Conservation (phyloP, 2,329 filamentous ascomycete species). For the Bipolaris oryzae region DNA sequence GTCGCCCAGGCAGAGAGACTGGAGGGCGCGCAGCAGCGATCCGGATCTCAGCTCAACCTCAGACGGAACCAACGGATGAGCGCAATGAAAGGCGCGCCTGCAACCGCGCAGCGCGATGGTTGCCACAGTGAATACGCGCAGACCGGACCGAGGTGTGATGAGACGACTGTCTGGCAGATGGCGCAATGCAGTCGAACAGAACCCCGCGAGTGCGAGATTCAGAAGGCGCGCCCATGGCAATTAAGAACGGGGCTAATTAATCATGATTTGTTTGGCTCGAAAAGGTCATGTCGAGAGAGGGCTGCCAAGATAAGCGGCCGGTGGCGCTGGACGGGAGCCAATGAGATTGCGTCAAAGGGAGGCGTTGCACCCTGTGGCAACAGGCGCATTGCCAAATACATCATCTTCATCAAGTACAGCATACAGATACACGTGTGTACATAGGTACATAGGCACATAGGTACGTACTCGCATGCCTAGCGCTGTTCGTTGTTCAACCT, state of each 20-base stretch:
- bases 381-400: background rate
- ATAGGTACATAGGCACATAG: too few relatives aligned
- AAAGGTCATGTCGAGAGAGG: slow-evolving; percentile 4
- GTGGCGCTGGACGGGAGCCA: background rate
- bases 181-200: background rate
- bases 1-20: slow-evolving; percentile 3
- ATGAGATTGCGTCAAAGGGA: background rate
- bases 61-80: background rate
- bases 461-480: too few relatives aligned
- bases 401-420: too few relatives aligned
- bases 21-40: slow-evolving; percentile 7
- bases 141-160: slow-evolving; percentile 5
- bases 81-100: slow-evolving; percentile 1
- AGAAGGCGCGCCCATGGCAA: background rate
- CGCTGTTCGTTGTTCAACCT: too few relatives aligned
- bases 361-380: background rate
- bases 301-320: slow-evolving; percentile 6
- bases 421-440: too few relatives aligned
- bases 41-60: background rate
- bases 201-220: slow-evolving; percentile 3
- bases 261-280: background rate
- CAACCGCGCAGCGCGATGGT: slow-evolving; percentile 9
- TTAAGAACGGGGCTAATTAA: background rate
- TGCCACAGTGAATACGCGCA: slow-evolving; percentile 1
- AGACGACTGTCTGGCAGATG: slow-evolving; percentile 1